Base-by-base conservation (phyloP, 805 yeast genomes). In the Sporopachydermia quercuum region DNA sequence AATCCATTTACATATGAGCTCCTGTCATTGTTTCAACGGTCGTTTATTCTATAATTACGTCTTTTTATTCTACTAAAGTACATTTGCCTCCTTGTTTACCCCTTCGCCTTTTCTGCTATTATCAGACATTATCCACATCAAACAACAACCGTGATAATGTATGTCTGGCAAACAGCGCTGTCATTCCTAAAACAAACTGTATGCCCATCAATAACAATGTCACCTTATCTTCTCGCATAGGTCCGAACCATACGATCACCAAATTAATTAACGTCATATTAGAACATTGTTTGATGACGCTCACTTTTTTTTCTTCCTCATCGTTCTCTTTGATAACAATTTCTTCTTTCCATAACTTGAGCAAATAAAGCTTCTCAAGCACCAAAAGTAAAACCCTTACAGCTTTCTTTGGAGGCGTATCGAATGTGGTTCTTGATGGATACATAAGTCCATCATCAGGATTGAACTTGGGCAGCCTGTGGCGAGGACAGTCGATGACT, bases 401-500 rank as follows among this genome's bases (percentile, higher is more conserved):
- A 3, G 42, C 34, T 14, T 44, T 44, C 6, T 37, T 27, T n/a
- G 52, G 56, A 16, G 44, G 38, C 5, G 52, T 47, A 17, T 49
- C 56, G 38, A 62, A 50, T 27, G 47, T 47, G 4, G 60, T 63
- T 27, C 55, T 46, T 1, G 91, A 81, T 15, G 94, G 86, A 52
- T 83, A 74, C 68, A 91, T 64, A 37, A 78, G 60, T 1, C 89
- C 86, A 44, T 82, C 78, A 13, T 65, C 57, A 8, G 61, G 62
- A 49, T 83, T 75, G 52, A 82, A 81, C 45, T 65, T 69, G 1
- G 99, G 99, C 54, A 91, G 54, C 51, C 99, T 69, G 57, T 91
- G 99, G 49, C 99, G 71, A 16, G 99, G 99, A 53, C 97, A 91
- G 3, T 91, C 94, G 15, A 91, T 78, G 2, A 91, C 48, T 33